phyloP scores from a whole-genome alignment of 2,329 filamentous ascomycete genomes.

The Alternaria gaisen region DNA sequence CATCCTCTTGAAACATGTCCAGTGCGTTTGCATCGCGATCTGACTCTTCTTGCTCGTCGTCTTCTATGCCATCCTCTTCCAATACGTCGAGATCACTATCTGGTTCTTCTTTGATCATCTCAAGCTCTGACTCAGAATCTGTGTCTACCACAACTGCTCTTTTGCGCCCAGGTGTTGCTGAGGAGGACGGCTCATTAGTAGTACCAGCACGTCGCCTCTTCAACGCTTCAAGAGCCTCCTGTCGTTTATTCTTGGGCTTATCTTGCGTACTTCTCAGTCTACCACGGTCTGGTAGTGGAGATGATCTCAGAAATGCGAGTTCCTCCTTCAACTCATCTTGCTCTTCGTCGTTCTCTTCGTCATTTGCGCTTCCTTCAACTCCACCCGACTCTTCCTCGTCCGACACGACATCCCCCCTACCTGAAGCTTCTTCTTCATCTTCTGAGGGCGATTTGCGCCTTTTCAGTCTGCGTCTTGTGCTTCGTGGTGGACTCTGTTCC shows the following conservation, averaged over 20 bases:
- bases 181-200: conserved; percentile 35
- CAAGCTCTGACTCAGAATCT: conserved; percentile 41
- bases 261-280: conserved; percentile 35
- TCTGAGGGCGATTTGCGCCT: conserved; percentile 12
- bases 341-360: conserved; percentile 28
- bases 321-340: conserved; percentile 57
- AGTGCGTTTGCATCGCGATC: conserved; percentile 43
- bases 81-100: conserved; percentile 26
- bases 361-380: conserved; percentile 6
- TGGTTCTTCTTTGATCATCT: conserved; percentile 46
- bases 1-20: conserved; percentile 61
- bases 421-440: conserved; percentile 8
- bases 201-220: conserved; percentile 53
- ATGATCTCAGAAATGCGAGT: conserved; percentile 54
- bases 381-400: conserved; percentile 24
- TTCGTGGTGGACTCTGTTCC: conserved; percentile 10
- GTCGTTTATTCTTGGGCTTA: conserved; percentile 47
- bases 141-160: conserved; percentile 33
- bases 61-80: conserved; percentile 36
- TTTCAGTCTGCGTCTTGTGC: conserved; percentile 11
- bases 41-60: conserved; percentile 31
- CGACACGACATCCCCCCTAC: conserved; percentile 27
- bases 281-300: conserved; percentile 39
- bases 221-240: conserved; percentile 55
- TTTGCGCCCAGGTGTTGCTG: conserved; percentile 34